These are phyloP conservation scores for Chimonanthus praecox DNA, from an alignment of 164 flowering plant genomes.

Conservation along the genomic window DNA sequence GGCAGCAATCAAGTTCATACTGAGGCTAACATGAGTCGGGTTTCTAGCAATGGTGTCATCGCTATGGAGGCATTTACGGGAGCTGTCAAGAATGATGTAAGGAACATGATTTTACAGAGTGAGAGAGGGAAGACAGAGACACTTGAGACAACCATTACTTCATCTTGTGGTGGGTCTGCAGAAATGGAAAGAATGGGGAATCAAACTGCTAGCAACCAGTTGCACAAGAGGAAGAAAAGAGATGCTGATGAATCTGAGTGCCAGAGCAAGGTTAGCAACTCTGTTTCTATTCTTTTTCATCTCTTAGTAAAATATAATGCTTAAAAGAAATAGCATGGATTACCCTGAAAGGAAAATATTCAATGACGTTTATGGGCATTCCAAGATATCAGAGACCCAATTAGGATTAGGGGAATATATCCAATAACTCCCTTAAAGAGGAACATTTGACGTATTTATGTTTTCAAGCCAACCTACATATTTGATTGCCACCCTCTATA, in stretches of 20 bases:
- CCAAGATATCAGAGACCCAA: background rate
- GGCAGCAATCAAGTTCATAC: constrained; percentile 47
- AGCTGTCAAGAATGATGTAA: constrained; percentile 14
- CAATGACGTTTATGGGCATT: no score
- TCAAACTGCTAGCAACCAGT: constrained; percentile 25
- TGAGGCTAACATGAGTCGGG: constrained; percentile 34
- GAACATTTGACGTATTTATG: background rate
- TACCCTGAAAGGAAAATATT: background rate
- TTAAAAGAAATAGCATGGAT: background rate
- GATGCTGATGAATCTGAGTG: constrained; percentile 35
- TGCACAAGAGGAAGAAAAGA: constrained; percentile 44
- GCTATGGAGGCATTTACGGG: constrained; percentile 16
- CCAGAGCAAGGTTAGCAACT: constrained; percentile 35
- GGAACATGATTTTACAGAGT: constrained; percentile 15
- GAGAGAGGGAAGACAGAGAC: constrained; percentile 30
- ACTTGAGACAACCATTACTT: constrained; percentile 32
- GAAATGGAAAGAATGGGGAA: constrained; percentile 32
- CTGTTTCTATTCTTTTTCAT: no score
- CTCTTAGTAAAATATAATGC: background rate
- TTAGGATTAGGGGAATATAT: background rate
- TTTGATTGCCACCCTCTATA: background rate
- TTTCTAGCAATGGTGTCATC: constrained; percentile 28
- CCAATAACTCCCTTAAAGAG: background rate
- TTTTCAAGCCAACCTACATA: no score
- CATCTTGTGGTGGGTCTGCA: constrained; percentile 57